Evolutionary conservation across 768 basidiomycete genomes (phyloP).

Genomic region (Exidia glandulosa): DNA sequence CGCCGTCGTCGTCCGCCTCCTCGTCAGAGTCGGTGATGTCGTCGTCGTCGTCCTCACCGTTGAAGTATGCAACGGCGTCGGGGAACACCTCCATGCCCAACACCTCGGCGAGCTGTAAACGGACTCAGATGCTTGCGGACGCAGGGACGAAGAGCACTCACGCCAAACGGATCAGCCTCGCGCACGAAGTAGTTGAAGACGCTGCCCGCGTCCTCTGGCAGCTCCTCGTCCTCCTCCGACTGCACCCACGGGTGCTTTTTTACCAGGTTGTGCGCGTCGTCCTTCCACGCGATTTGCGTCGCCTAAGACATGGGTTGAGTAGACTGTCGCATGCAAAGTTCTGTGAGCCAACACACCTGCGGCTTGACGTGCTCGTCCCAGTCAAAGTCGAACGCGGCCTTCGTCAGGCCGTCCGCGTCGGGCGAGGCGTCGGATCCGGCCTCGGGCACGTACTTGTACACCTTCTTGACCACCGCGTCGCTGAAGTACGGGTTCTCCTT

Average conservation of each 20-base stretch:
- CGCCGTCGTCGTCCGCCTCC: slow-evolving; percentile 46
- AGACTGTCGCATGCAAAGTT: not conserved
- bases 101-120: slow-evolving; percentile 51
- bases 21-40: slow-evolving; percentile 59
- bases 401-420: slow-evolving; percentile 65
- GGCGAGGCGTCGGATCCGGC: slow-evolving; percentile 43
- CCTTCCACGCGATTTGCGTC: slow-evolving; percentile 72
- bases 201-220: slow-evolving; percentile 57
- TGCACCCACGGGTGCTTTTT: slow-evolving; percentile 60
- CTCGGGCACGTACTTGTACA: slow-evolving; percentile 58
- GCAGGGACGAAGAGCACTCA: slow-evolving; percentile 23
- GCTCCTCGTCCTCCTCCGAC: slow-evolving; percentile 40
- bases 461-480: slow-evolving; percentile 68
- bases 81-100: slow-evolving; percentile 74
- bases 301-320: slow-evolving; percentile 26
- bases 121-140: not conserved
- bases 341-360: slow-evolving; percentile 35
- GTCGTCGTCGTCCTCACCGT: slow-evolving; percentile 60
- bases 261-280: slow-evolving; percentile 61
- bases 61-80: slow-evolving; percentile 73
- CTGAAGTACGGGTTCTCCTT: slow-evolving; percentile 79
- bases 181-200: slow-evolving; percentile 85
- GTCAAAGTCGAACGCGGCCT: slow-evolving; percentile 67
- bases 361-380: slow-evolving; percentile 66
- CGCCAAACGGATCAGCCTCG: slow-evolving; percentile 54